A percentile compares a stretch with the other conserved stretches of the same genome.
phyloP scores from a whole-genome alignment of 2,329 filamentous ascomycete genomes.

The Coniochaeta sp. region DNA sequence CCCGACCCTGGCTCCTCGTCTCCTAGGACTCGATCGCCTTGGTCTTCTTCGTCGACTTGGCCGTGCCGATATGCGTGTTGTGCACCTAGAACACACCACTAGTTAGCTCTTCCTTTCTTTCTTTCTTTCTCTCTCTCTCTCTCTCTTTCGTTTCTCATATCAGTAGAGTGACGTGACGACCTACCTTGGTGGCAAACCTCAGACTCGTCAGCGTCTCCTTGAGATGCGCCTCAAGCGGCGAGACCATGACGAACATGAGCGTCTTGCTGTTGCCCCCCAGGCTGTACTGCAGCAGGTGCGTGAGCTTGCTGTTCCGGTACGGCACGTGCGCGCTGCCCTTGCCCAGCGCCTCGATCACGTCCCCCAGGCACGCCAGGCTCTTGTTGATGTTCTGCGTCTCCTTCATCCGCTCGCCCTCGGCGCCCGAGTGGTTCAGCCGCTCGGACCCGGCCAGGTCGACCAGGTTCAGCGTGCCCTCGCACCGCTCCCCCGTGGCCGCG shows the following conservation, averaged over 20 bases:
- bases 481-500: constrained; percentile 67
- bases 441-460: constrained; percentile 95
- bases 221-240: constrained; percentile 81
- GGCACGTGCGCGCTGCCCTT: constrained; percentile 78
- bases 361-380: constrained; percentile 82
- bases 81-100: constrained; percentile 47
- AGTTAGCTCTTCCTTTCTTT: constrained; percentile 5
- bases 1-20: neutral
- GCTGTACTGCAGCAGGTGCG: constrained; percentile 89
- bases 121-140: constrained; percentile 5
- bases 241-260: constrained; percentile 99
- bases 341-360: constrained; percentile 91
- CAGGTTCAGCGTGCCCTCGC: constrained; percentile 89
- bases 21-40: constrained; percentile 17
- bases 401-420: constrained; percentile 77
- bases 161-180: constrained; percentile 14
- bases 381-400: constrained; percentile 98
- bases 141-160: neutral
- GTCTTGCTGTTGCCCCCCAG: constrained; percentile 94
- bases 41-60: constrained; percentile 65
- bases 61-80: constrained; percentile 88
- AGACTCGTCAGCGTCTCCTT: constrained; percentile 91
- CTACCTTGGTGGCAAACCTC: constrained; percentile 89
- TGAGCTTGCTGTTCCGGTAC: constrained; percentile 95
- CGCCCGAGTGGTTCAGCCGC: constrained; percentile 77